These are phyloP conservation scores for Nevesoporus exiguus DNA, from an alignment of 768 basidiomycete species.

Conservation along the genomic window DNA sequence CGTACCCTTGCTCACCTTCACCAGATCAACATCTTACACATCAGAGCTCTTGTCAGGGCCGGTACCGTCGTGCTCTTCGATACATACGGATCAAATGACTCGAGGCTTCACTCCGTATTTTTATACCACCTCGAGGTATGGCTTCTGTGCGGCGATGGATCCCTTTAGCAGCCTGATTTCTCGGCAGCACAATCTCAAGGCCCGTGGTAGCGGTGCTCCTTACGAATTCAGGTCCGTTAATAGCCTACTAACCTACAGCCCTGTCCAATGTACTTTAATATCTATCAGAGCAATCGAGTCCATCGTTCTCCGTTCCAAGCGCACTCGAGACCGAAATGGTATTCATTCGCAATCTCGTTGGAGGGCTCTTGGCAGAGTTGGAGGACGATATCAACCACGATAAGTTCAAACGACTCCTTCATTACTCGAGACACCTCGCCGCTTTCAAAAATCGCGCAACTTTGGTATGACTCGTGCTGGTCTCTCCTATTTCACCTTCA, in stretches of 20 bases:
- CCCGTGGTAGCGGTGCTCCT: conserved; percentile 63
- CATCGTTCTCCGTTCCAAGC: conserved; percentile 83
- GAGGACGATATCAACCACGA: conserved; percentile 96
- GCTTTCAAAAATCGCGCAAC: conserved; percentile 91
- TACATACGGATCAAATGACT: conserved; percentile 84
- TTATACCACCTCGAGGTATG: conserved; percentile 81
- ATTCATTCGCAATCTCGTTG: conserved; percentile 87
- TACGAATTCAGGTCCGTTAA: conserved; percentile 79
- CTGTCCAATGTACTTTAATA: conserved; percentile 13
- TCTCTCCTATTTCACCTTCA: background rate
- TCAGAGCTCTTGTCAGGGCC: conserved; percentile 91
- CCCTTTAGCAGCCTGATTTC: conserved; percentile 10
- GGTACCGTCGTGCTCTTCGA: conserved; percentile 91
- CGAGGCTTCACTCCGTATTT: conserved; percentile 81
- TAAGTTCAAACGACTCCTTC: conserved; percentile 85
- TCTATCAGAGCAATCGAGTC: conserved; percentile 84
- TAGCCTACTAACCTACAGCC: conserved; percentile 16
- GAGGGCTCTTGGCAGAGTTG: conserved; percentile 85
- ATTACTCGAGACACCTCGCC: conserved; percentile 85
- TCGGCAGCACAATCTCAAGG: conserved; percentile 76
- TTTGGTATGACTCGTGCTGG: conserved; percentile 45
- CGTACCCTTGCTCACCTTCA: conserved; percentile 11
- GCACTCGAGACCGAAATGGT: conserved; percentile 96
- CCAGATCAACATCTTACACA: conserved; percentile 91
- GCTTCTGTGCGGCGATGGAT: conserved; percentile 10